Evolutionary conservation across 495 filamentous ascomycete species (phyloP).

Genomic region (Amphirosellinia nigrospora): DNA sequence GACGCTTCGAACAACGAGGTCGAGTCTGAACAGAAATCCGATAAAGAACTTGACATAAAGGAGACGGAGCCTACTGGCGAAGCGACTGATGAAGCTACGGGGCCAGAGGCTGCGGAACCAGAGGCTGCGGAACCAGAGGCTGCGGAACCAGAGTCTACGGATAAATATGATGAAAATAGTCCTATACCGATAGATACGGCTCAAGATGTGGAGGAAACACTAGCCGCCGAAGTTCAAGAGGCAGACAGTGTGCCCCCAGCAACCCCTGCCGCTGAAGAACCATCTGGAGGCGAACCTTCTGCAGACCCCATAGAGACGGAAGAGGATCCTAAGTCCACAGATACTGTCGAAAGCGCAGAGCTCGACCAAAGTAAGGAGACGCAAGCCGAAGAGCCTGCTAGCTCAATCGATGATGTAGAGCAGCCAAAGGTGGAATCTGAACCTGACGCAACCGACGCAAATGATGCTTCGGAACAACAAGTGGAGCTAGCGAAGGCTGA

Average conservation of each 20-base stretch:
- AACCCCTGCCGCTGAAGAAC: neutral
- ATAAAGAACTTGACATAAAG: conserved; percentile 24
- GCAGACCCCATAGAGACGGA: neutral
- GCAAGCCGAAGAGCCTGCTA: neutral
- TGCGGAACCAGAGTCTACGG: conserved; percentile 23
- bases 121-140: too few species aligned
- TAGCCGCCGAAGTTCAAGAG: neutral
- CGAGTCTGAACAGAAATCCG: conserved; percentile 25
- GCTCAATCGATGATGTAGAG: neutral
- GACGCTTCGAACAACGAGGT: conserved; percentile 8
- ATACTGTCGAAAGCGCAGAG: conserved; percentile 10
- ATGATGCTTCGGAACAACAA: conserved; percentile 1
- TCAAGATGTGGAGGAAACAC: neutral
- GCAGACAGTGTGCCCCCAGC: neutral
- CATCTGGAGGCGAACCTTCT: neutral
- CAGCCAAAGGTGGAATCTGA: neutral
- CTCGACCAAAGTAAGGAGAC: neutral
- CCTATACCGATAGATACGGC: neutral
- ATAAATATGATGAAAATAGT: conserved; percentile 21
- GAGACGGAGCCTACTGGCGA: conserved; percentile 1
- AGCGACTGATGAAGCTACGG: conserved; percentile 12
- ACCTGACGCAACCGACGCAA: neutral
- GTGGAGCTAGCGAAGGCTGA: neutral
- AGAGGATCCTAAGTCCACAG: neutral
- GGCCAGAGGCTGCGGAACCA: conserved; percentile 26